These are phyloP conservation scores for Tolypocladium guangdongense DNA, from an alignment of 2,329 filamentous ascomycete genomes.

Conservation along the genomic window DNA sequence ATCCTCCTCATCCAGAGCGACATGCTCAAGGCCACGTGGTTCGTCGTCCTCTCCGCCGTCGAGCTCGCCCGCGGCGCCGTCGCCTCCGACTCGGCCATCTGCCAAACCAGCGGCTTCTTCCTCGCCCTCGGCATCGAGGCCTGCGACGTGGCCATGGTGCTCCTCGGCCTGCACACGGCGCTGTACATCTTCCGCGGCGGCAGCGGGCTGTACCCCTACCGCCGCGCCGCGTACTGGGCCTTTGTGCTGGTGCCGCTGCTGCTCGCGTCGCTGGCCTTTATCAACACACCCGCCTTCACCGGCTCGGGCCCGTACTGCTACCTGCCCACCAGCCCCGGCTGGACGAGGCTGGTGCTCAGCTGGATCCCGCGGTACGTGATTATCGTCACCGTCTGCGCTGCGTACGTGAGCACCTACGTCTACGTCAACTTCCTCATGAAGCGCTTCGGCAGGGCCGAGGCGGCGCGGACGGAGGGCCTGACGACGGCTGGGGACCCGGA, in stretches of 20 bases:
- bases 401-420: slow-evolving; percentile 60
- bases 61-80: slow-evolving; percentile 43
- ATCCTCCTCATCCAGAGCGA: slow-evolving; percentile 65
- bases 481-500: slow-evolving; percentile 1
- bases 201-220: slow-evolving; percentile 58
- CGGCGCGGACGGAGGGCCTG: background rate
- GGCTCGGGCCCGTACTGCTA: slow-evolving; percentile 60
- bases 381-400: slow-evolving; percentile 48
- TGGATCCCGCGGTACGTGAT: slow-evolving; percentile 69
- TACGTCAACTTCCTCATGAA: slow-evolving; percentile 44
- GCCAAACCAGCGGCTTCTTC: slow-evolving; percentile 59
- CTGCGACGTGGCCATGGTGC: slow-evolving; percentile 59
- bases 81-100: slow-evolving; percentile 42
- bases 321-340: slow-evolving; percentile 53
- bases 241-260: slow-evolving; percentile 49
- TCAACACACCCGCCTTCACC: slow-evolving; percentile 45
- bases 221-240: slow-evolving; percentile 44
- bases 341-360: slow-evolving; percentile 56
- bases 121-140: slow-evolving; percentile 56
- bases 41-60: slow-evolving; percentile 52
- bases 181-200: slow-evolving; percentile 57
- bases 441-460: slow-evolving; percentile 21
- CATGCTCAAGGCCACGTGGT: slow-evolving; percentile 58
- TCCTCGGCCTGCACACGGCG: slow-evolving; percentile 64
- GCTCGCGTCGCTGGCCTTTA: slow-evolving; percentile 52